phyloP scores from a whole-genome alignment of 2,329 filamentous ascomycete genomes.

The Claviceps spartinae region DNA sequence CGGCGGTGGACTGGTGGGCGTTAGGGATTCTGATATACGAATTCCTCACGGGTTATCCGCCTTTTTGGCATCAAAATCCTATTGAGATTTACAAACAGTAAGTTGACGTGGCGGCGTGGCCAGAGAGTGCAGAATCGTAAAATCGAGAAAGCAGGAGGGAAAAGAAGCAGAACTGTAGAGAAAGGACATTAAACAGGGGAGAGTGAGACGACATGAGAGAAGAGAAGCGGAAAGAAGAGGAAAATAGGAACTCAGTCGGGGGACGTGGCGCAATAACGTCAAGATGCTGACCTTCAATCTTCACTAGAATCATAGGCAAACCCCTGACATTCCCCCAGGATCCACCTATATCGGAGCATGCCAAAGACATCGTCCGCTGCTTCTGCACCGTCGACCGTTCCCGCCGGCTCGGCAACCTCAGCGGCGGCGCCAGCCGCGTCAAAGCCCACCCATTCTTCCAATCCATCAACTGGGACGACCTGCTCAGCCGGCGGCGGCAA shows the following conservation, averaged over 20 bases:
- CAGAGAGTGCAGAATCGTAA: not conserved
- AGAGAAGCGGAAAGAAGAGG: not conserved
- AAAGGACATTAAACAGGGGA: too few relatives aligned
- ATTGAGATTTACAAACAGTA: conserved; percentile 77
- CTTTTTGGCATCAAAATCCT: conserved; percentile 77
- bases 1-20: conserved; percentile 79
- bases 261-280: too few relatives aligned
- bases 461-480: conserved; percentile 58
- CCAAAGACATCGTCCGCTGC: conserved; percentile 60
- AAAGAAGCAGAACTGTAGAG: too few relatives aligned
- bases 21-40: conserved; percentile 75
- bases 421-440: conserved; percentile 56
- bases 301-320: conserved; percentile 59
- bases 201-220: too few relatives aligned
- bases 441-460: conserved; percentile 67
- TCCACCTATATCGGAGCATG: conserved; percentile 50
- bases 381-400: conserved; percentile 71
- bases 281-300: not conserved
- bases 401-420: conserved; percentile 64
- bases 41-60: conserved; percentile 72
- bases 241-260: too few relatives aligned
- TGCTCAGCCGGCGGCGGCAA: conserved; percentile 47
- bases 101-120: conserved; percentile 11
- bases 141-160: too few relatives aligned
- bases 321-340: conserved; percentile 60